Conservation (phyloP, 2,329 filamentous ascomycete genomes). For the Claviceps digitariae region DNA sequence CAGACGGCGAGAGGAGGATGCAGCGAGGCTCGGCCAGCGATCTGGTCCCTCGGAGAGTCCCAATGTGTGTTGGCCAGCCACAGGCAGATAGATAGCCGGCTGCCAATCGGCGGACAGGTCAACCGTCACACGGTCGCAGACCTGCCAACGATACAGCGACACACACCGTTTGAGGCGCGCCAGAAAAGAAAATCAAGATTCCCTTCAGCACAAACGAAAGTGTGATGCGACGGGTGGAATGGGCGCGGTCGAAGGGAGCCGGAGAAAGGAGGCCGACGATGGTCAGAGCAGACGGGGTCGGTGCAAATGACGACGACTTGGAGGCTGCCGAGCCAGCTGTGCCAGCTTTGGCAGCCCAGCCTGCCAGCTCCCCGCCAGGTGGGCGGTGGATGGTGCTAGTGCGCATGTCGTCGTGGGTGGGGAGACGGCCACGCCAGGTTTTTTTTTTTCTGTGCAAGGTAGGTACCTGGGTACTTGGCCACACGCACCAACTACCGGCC, state of each 20-base stretch:
- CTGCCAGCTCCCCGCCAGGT: background rate
- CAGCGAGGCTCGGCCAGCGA: background rate
- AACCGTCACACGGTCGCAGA: background rate
- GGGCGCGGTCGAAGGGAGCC: background rate
- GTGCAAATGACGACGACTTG: background rate
- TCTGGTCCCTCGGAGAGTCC: background rate
- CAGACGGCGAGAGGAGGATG: background rate
- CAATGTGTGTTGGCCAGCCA: background rate
- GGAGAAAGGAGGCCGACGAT: background rate
- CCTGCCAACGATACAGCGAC: background rate
- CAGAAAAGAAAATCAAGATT: background rate
- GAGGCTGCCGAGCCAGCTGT: background rate
- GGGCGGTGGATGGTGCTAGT: background rate
- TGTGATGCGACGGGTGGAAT: background rate
- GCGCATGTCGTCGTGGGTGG: too few relatives aligned
- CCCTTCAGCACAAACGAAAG: background rate
- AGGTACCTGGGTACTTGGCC: too few relatives aligned
- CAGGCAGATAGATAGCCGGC: background rate
- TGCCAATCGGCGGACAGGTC: background rate
- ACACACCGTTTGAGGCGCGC: background rate
- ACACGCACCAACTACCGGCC: too few relatives aligned
- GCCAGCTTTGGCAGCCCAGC: background rate
- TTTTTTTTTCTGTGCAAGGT: too few relatives aligned
- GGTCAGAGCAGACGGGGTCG: background rate
- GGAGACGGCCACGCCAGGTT: too few relatives aligned